Base-by-base conservation (phyloP, 805 yeast genomes). In the Sungouiella thailandica region DNA sequence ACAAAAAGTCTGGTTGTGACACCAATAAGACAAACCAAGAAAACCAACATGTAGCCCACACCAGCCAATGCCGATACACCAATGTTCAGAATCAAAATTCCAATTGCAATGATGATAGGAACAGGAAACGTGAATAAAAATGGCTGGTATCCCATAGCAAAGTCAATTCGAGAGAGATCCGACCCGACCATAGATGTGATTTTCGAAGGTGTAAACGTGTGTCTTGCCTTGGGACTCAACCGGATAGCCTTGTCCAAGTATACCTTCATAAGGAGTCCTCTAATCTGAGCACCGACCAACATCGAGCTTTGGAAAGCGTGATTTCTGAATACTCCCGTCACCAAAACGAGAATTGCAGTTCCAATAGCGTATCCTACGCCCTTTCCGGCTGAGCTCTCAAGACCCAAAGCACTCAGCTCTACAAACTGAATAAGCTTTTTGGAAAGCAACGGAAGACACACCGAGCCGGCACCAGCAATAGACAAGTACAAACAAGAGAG, bases 111-210 rank as follows among this genome's bases (percentile, higher is more conserved):
- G 4, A 70, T 70, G 32, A 84, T 58, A 1, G 84, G 71, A 6
- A 81, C 62, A 0, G 89, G 87, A 50, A 84, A 74, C 10, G 78
- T 65, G 46, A 80, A 57, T 15, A 80, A 51, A 49, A 80, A 76
- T 4, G 83, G 83, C 48, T 79, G 77, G 43, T 79, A 81, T 4
- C 75, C 76, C n/a, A 78, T 56, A 7, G 88, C 87, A 44, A 83
- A 70, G 56, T 86, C 95, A 22, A 88, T 70, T 50, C 95, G 76
- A 11, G 89, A 73, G 24, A 87, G 63, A 53, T 88, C 96, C 2
- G 94, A 79, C 41, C 93, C 84, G 54, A 87, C 73, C 54, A 86
- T 59, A 7, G 88, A 78, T 19, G 95, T 84, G 36, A 88, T 72
- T 39, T 73, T 76, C 27, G 90, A 81, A 17, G 76, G 69, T 1